Percentiles rank a stretch among this genome's conserved stretches.
phyloP scores from a whole-genome alignment of 106 monocot species.

The Dioscorea alata region DNA sequence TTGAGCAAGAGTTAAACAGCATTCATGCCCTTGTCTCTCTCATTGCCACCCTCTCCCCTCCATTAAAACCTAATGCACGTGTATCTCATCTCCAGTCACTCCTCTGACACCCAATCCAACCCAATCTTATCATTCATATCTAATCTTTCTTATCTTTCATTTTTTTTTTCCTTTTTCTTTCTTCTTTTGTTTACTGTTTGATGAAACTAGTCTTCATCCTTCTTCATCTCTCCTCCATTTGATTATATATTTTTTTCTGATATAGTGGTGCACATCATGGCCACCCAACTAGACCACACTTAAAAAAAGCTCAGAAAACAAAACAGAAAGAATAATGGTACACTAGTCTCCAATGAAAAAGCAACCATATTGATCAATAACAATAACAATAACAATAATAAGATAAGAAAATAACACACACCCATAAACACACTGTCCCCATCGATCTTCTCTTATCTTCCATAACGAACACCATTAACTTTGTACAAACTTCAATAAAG shows the following conservation, averaged over 20 bases:
- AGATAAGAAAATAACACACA: neutral
- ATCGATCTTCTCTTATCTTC: constrained; percentile 1
- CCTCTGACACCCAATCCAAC: constrained; percentile 8
- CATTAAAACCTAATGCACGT: constrained; percentile 16
- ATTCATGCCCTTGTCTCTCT: neutral
- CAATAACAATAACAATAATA: neutral
- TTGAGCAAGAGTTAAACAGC: neutral
- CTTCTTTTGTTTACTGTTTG: no score
- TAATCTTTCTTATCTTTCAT: neutral
- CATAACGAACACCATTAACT: neutral
- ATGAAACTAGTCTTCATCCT: neutral
- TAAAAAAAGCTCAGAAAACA: no score
- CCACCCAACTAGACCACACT: no score
- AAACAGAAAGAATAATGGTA: no score
- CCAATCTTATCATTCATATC: neutral
- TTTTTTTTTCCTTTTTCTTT: no score
- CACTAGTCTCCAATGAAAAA: neutral
- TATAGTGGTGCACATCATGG: no score
- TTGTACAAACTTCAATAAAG: constrained; percentile 10
- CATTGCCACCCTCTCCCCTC: neutral
- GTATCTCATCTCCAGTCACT: constrained; percentile 2
- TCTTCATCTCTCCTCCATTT: neutral
- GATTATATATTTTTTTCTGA: no score
- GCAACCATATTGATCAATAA: neutral
- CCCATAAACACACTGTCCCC: neutral